Evolutionary conservation across 352 stramenopile genomes (phyloP).

Genomic region (Paralagenidium karlingii): DNA sequence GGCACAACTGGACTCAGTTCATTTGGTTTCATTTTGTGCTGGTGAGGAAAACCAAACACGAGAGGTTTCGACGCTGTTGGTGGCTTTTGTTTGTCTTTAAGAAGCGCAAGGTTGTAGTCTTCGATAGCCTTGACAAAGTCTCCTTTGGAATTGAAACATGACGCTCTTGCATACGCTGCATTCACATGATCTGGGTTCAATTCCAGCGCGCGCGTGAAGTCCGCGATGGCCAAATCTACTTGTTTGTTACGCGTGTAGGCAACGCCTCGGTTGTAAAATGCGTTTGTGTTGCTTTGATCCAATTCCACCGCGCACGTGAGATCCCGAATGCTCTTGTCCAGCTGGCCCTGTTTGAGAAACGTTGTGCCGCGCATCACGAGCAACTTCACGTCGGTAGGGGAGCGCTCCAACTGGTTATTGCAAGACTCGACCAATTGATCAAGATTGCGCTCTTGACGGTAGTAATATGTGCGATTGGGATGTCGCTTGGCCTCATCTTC

Average conservation of each 20-base stretch:
- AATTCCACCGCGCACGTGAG: conserved; percentile 29
- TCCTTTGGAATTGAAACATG: conserved; percentile 78
- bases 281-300: conserved; percentile 22
- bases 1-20: too few relatives aligned
- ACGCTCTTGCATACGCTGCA: conserved; percentile 72
- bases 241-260: conserved; percentile 54
- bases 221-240: conserved; percentile 59
- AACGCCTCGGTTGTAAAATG: conserved; percentile 67
- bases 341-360: conserved; percentile 63
- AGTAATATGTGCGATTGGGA: conserved; percentile 64
- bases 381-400: conserved; percentile 48
- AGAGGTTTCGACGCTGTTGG: conserved; percentile 12
- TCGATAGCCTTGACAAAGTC: conserved; percentile 81
- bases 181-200: conserved; percentile 83
- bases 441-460: conserved; percentile 45
- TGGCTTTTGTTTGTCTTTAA: conserved; percentile 59
- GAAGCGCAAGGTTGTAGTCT: conserved; percentile 81
- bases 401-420: conserved; percentile 43
- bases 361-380: conserved; percentile 59
- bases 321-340: conserved; percentile 42
- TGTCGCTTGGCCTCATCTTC: conserved; percentile 51
- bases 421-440: conserved; percentile 61
- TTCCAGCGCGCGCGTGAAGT: conserved; percentile 61
- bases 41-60: conserved; percentile 5
- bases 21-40: conserved; percentile 11